phyloP scores from a whole-genome alignment of 495 filamentous ascomycete genomes.

The Podospora tetraspora region DNA sequence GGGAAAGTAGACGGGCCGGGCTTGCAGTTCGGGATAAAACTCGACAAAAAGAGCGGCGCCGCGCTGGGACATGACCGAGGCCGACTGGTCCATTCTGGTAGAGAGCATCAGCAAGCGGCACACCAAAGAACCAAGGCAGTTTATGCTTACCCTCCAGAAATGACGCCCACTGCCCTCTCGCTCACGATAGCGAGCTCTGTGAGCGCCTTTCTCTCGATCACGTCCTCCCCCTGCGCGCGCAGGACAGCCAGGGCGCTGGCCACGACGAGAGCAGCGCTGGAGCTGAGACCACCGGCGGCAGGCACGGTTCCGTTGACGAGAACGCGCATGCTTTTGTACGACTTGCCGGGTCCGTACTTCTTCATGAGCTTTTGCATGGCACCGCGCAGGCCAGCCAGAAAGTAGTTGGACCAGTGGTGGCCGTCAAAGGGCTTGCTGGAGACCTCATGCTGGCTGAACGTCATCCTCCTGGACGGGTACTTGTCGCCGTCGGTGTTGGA shows the following conservation, averaged over 20 bases:
- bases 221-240: slow-evolving; percentile 72
- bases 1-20: slow-evolving; percentile 77
- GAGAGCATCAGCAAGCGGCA: slow-evolving; percentile 7
- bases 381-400: slow-evolving; percentile 83
- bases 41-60: slow-evolving; percentile 86
- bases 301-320: slow-evolving; percentile 89
- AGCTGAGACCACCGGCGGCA: slow-evolving; percentile 83
- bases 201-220: slow-evolving; percentile 82
- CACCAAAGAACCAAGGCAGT: not conserved
- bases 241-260: slow-evolving; percentile 84
- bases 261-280: slow-evolving; percentile 90
- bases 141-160: slow-evolving; percentile 75
- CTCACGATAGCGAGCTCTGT: slow-evolving; percentile 89
- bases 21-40: slow-evolving; percentile 76
- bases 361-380: slow-evolving; percentile 73
- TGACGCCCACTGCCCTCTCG: slow-evolving; percentile 90
- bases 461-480: slow-evolving; percentile 60
- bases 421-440: slow-evolving; percentile 66
- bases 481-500: slow-evolving; percentile 72
- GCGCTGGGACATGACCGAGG: slow-evolving; percentile 82
- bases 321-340: slow-evolving; percentile 74
- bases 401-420: slow-evolving; percentile 98
- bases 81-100: slow-evolving; percentile 97
- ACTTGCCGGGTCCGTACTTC: slow-evolving; percentile 50
- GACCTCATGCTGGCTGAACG: slow-evolving; percentile 60